Evolutionary conservation across 2,329 filamentous ascomycete species (phyloP).

Genomic region (Sordariomycetes sp.): DNA sequence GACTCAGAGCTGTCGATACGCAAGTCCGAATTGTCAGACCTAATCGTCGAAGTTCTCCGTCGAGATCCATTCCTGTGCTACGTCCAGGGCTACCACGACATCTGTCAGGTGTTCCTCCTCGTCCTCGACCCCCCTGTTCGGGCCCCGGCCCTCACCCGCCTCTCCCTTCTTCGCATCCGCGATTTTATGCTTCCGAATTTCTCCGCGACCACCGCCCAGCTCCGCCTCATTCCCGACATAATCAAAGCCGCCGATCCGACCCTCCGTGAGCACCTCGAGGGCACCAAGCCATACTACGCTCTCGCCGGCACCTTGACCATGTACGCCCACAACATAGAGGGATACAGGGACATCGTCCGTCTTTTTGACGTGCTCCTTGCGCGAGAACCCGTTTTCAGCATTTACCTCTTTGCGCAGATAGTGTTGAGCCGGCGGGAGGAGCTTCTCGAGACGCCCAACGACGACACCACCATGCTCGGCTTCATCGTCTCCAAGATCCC

Average conservation of each 20-base stretch:
- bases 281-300: slow-evolving; percentile 80
- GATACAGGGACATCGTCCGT: slow-evolving; percentile 76
- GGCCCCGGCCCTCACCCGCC: slow-evolving; percentile 54
- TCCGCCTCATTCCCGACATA: slow-evolving; percentile 78
- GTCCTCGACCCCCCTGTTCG: slow-evolving; percentile 57
- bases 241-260: slow-evolving; percentile 57
- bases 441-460: slow-evolving; percentile 67
- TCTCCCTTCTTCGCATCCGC: slow-evolving; percentile 80
- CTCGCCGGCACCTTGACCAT: slow-evolving; percentile 87
- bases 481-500: slow-evolving; percentile 80
- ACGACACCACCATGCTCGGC: slow-evolving; percentile 89
- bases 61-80: slow-evolving; percentile 77
- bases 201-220: slow-evolving; percentile 66
- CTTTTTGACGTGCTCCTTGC: slow-evolving; percentile 89
- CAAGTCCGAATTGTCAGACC: slow-evolving; percentile 62
- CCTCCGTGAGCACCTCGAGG: slow-evolving; percentile 62
- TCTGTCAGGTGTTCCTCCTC: slow-evolving; percentile 86
- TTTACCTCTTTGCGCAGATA: slow-evolving; percentile 88
- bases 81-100: slow-evolving; percentile 98
- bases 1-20: slow-evolving; percentile 54
- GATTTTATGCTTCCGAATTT: slow-evolving; percentile 96
- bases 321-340: slow-evolving; percentile 91
- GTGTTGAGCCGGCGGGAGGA: slow-evolving; percentile 69
- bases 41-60: slow-evolving; percentile 74
- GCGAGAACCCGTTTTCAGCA: slow-evolving; percentile 70